Conservation (phyloP, 352 stramenopile genomes). For the Aphanomyces euteiches region DNA sequence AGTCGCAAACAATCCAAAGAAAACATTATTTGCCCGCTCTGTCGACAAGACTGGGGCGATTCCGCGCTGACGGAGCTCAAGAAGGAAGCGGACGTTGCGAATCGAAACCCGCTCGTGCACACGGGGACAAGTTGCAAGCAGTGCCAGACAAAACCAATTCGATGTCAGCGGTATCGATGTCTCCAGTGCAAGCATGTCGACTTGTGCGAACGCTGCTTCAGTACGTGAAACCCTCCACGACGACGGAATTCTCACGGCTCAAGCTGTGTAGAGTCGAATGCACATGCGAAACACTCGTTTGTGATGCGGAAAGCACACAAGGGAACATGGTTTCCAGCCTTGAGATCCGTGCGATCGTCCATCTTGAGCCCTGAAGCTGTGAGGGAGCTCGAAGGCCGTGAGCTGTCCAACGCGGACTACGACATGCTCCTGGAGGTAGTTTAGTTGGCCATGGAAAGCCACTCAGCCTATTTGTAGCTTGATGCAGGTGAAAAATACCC, state of each 20-base stretch:
- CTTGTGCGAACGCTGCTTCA: conserved; percentile 71
- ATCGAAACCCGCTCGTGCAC: conserved; percentile 70
- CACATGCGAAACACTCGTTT: conserved; percentile 61
- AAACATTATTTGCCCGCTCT: conserved; percentile 80
- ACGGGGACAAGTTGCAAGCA: conserved; percentile 59
- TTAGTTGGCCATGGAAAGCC: background rate
- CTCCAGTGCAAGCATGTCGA: conserved; percentile 75
- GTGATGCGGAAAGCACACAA: conserved; percentile 61
- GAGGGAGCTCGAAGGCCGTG: conserved; percentile 58
- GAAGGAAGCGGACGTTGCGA: conserved; percentile 70
- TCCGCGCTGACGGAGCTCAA: conserved; percentile 54
- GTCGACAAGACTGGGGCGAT: conserved; percentile 75
- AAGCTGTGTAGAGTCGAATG: conserved; percentile 45
- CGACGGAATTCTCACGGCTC: background rate
- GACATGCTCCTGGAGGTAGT: conserved; percentile 58
- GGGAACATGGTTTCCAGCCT: conserved; percentile 56
- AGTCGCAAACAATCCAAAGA: conserved; percentile 77
- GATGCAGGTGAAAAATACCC: conserved; percentile 53
- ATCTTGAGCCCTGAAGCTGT: conserved; percentile 45
- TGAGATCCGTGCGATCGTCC: conserved; percentile 34
- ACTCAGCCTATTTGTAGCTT: conserved; percentile 25
- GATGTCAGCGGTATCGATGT: conserved; percentile 72
- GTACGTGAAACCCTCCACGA: conserved; percentile 36
- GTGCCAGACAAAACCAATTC: conserved; percentile 73
- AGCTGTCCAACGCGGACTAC: conserved; percentile 83